Base-by-base conservation (phyloP, 352 stramenopile species). In the Globisporangium camurandrum region DNA sequence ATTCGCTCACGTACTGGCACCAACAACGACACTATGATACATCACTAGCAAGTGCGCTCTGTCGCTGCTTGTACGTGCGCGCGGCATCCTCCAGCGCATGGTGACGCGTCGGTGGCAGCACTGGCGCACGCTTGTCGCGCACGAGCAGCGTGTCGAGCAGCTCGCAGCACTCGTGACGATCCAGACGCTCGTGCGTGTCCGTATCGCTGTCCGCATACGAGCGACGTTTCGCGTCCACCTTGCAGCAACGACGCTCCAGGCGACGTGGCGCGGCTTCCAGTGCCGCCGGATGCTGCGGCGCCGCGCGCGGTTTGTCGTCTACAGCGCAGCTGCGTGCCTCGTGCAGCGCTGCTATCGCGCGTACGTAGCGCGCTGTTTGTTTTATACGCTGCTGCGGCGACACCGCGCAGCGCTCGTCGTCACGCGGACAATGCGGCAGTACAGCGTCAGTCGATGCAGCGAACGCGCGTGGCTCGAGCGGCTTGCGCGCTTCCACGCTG, bases 401-500 rank as follows among this genome's bases (percentile, higher is more conserved):
- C 67, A 80, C 51, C 54, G 52, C 41, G 70, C 74, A 19, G 67
- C 69, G 0, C 50, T 61, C 14, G 42, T 66, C 3, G 67, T 90
- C 31, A 80, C 65, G 2, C 59, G 56, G 3, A 51, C 46, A 33
- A 9, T 88, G 23, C 51, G 49, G 6, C 49, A 36, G 2, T 85
- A 84, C 59, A 65, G 55, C 17, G 56, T 53, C n/a, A 66, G 62
- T 33, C 61, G 60, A 4, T 56, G 59, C 1, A 48, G 79, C 45
- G 65, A 71, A 33, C 36, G 59, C 4, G 62, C 62, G 42, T 86
- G 72, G 71, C 54, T 50, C 6, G 49, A 67, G 37, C 61, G 66
- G 1, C 53, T 86, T 26, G 67, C 62, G n/a, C 57, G 61, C 1
- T 86, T 86, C 53, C 75, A 86, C 38, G 69, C 71, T 0, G 65